Percentiles rank a stretch among this genome's conserved stretches.
These are phyloP conservation scores for Inonotus obliquus DNA, from an alignment of 1,284 basidiomycete species.

Conservation along the genomic window DNA sequence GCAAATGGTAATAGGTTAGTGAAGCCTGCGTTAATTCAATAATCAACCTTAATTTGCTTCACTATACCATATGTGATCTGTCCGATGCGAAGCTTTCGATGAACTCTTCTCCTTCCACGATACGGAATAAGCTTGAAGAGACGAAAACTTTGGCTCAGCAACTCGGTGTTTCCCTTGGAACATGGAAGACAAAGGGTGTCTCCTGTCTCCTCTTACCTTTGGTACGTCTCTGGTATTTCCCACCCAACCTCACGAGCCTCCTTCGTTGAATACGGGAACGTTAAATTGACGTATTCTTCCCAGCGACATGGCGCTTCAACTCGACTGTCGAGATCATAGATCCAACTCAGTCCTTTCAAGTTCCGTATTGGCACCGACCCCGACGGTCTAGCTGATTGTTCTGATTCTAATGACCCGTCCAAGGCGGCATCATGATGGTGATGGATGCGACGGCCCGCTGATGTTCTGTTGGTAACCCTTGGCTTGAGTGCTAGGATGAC, in stretches of 20 bases:
- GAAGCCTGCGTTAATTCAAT: too few relatives aligned
- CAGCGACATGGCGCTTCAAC: conserved; percentile 45
- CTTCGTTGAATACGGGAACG: conserved; percentile 15
- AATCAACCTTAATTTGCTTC: not conserved
- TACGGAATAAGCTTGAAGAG: conserved; percentile 34
- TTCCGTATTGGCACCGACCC: not conserved
- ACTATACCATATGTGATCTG: conserved; percentile 67
- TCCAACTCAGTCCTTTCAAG: conserved; percentile 38
- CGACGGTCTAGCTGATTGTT: conserved; percentile 2
- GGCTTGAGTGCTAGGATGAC: conserved; percentile 49
- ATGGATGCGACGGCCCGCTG: not conserved
- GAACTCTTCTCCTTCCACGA: conserved; percentile 48
- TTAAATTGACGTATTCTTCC: conserved; percentile 23
- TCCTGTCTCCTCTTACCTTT: conserved; percentile 6
- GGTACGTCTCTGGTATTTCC: conserved; percentile 18
- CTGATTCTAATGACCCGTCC: not conserved
- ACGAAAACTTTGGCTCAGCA: not conserved
- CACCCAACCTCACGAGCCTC: conserved; percentile 21
- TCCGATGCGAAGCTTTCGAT: conserved; percentile 69
- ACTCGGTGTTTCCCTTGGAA: not conserved
- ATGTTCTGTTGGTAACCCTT: not conserved
- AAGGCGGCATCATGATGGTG: too few relatives aligned
- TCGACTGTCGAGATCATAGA: conserved; percentile 62
- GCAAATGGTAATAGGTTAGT: not conserved
- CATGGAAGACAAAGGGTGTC: not conserved